phyloP scores from a whole-genome alignment of 2,329 filamentous ascomycete species.

The Phialocephala sp. region DNA sequence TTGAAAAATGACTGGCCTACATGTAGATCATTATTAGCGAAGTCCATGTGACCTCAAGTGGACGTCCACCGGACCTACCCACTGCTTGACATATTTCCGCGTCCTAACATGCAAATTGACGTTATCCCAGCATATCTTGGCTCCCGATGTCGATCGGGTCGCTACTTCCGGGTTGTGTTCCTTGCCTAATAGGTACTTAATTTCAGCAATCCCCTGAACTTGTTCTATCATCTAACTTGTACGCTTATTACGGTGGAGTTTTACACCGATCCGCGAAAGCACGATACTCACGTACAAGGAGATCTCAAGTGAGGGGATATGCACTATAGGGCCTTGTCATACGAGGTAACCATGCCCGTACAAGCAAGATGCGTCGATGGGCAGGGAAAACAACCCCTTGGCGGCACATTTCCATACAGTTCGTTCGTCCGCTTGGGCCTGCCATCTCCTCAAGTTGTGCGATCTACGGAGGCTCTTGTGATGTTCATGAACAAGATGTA shows the following conservation, averaged over 20 bases:
- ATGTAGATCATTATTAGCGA: too few relatives aligned
- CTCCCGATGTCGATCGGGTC: background rate
- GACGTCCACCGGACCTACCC: too few relatives aligned
- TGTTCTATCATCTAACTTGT: background rate
- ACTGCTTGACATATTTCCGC: background rate
- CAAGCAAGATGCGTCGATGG: background rate
- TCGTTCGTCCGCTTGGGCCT: background rate
- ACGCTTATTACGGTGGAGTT: background rate
- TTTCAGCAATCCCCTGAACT: background rate
- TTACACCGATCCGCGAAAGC: background rate
- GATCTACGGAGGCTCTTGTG: conserved; percentile 4
- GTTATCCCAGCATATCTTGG: background rate
- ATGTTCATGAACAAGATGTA: background rate
- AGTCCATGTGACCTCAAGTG: background rate
- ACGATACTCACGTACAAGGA: background rate
- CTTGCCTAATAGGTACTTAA: background rate
- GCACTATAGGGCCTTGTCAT: background rate
- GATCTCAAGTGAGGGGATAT: background rate
- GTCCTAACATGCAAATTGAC: background rate
- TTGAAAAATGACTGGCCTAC: too few relatives aligned
- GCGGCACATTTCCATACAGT: background rate
- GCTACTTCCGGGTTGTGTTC: background rate
- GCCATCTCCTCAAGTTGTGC: background rate
- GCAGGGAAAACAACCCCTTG: background rate
- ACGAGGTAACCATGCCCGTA: background rate